phyloP scores from a whole-genome alignment of 2,329 filamentous ascomycete species.

The Exophiala sideris region DNA sequence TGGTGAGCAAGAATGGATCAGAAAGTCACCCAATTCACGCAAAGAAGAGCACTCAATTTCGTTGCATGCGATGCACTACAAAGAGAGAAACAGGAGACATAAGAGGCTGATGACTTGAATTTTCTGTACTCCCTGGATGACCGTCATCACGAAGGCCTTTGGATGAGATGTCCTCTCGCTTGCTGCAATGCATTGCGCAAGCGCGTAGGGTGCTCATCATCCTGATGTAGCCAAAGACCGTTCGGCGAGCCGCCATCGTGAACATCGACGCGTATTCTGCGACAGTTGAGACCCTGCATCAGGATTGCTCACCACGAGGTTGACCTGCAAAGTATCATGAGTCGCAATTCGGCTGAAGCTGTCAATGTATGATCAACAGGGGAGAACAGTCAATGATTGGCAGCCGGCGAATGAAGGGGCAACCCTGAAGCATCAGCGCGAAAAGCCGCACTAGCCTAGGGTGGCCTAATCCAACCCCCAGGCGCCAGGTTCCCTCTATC shows the following conservation, averaged over 20 bases:
- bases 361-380: constrained; percentile 20
- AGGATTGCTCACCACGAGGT: constrained; percentile 9
- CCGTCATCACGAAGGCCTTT: constrained; percentile 1
- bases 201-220: neutral
- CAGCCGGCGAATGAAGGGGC: neutral
- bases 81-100: constrained; percentile 13
- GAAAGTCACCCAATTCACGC: neutral
- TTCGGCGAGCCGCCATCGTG: constrained; percentile 7
- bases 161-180: constrained; percentile 3
- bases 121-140: neutral
- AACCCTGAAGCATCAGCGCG: constrained; percentile 1
- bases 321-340: constrained; percentile 11
- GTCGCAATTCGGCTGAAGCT: constrained; percentile 10
- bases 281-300: constrained; percentile 14
- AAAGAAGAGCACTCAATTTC: constrained; percentile 3
- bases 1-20: neutral
- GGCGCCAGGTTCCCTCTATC: too few species aligned
- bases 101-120: neutral
- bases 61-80: constrained; percentile 1
- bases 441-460: neutral
- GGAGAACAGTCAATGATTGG: constrained; percentile 13
- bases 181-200: constrained; percentile 1
- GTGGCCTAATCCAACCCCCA: too few species aligned
- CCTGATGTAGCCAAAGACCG: neutral
- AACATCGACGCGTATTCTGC: constrained; percentile 14